Evolutionary conservation across 805 yeast species (phyloP).

Genomic region (Monosporozyma servazzii): DNA sequence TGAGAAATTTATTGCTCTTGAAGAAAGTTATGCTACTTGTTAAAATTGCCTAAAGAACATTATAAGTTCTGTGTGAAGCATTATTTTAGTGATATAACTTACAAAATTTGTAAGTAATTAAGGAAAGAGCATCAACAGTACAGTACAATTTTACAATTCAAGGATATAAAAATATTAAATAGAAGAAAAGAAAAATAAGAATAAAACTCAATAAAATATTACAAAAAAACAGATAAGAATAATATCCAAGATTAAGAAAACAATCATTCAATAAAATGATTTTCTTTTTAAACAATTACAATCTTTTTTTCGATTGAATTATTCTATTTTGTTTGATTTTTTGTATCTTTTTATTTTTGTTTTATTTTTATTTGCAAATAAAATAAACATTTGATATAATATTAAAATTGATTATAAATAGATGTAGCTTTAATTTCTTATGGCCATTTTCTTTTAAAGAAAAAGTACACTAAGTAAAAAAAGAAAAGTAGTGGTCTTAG

Average conservation of each 20-base stretch:
- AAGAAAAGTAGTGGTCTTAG: neutral
- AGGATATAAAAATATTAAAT: neutral
- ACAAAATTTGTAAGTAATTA: neutral
- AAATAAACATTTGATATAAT: conserved; percentile 1
- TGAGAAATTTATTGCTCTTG: neutral
- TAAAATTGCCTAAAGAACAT: too few relatives aligned
- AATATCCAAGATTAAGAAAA: neutral
- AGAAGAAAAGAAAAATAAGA: neutral
- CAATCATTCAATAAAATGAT: conserved; percentile 1
- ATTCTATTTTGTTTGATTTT: neutral
- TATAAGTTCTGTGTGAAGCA: too few relatives aligned
- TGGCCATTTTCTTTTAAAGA: too few relatives aligned
- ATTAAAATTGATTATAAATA: conserved; percentile 1
- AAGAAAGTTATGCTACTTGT: too few relatives aligned
- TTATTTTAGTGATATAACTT: too few relatives aligned
- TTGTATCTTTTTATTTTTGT: neutral
- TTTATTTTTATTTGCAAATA: conserved; percentile 1
- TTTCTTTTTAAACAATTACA: neutral
- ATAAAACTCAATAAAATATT: neutral
- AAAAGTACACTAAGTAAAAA: neutral
- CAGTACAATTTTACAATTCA: neutral
- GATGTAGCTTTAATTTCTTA: neutral
- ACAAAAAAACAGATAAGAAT: neutral
- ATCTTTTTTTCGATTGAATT: neutral
- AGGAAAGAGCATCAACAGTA: neutral